Conservation (phyloP, 305 asterid genomes). For the Fraxinus baroniana region DNA sequence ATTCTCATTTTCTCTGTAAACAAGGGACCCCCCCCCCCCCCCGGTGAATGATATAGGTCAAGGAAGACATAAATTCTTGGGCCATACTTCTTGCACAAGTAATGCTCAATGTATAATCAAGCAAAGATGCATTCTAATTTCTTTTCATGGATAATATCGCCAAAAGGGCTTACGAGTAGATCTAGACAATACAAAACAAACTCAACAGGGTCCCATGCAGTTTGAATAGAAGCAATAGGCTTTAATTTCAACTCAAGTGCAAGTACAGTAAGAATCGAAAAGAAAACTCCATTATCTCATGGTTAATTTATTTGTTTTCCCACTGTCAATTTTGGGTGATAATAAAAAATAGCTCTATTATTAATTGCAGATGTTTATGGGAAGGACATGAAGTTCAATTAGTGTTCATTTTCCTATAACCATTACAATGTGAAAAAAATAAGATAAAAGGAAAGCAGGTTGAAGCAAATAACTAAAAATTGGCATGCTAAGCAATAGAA, state of each 20-base stretch:
- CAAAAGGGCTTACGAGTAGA: not conserved
- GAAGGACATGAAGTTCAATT: not conserved
- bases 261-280: not conserved
- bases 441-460: not conserved
- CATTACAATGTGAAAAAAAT: not conserved
- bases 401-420: not conserved
- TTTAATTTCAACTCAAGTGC: not conserved
- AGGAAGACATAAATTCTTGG: not conserved
- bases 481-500: not conserved
- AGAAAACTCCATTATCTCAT: not conserved
- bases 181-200: not conserved
- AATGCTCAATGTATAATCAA: not conserved
- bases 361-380: not conserved
- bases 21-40: too few species aligned
- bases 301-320: not conserved
- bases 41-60: not conserved
- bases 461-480: not conserved
- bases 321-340: not conserved
- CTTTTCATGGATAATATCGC: not conserved
- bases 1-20: constrained; percentile 52
- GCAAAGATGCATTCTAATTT: not conserved
- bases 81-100: not conserved
- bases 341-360: not conserved
- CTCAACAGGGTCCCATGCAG: not conserved
- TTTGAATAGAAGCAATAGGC: not conserved